phyloP scores from a whole-genome alignment of 768 basidiomycete species.

The Psilocybe azurescens region DNA sequence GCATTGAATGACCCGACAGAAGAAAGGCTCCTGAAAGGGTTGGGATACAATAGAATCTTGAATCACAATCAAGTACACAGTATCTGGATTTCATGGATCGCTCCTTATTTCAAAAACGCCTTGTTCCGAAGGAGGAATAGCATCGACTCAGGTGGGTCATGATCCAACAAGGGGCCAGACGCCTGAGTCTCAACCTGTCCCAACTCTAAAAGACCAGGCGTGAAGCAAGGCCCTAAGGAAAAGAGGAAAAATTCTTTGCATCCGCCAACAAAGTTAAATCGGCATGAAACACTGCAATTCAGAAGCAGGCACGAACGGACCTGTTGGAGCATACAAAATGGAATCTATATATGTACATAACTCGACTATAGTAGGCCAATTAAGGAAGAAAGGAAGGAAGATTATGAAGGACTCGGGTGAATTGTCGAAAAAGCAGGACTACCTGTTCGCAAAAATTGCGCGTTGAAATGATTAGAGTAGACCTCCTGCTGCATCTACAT shows the following conservation, averaged over 20 bases:
- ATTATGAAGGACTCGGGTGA: background rate
- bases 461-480: background rate
- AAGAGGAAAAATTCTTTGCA: background rate
- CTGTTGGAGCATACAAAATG: conserved; percentile 15
- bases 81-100: background rate
- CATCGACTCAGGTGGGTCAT: background rate
- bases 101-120: background rate
- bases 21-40: background rate
- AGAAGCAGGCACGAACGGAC: conserved; percentile 13
- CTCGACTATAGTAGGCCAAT: conserved; percentile 7
- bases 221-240: background rate
- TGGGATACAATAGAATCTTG: too few species aligned
- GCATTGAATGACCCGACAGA: background rate
- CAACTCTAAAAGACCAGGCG: background rate
- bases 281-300: conserved; percentile 18
- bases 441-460: background rate
- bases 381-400: conserved; percentile 4
- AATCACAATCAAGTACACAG: too few species aligned
- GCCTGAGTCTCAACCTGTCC: background rate
- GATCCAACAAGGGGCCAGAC: background rate
- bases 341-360: conserved; percentile 16
- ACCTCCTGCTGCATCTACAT: background rate
- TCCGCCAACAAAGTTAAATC: conserved; percentile 22
- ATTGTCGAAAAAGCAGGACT: background rate
- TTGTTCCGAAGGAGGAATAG: conserved; percentile 6